A percentile compares a stretch with the other conserved stretches of the same genome.
These are phyloP conservation scores for Chaetomium globosum DNA, from an alignment of 2,329 filamentous ascomycete genomes.

Conservation along the genomic window DNA sequence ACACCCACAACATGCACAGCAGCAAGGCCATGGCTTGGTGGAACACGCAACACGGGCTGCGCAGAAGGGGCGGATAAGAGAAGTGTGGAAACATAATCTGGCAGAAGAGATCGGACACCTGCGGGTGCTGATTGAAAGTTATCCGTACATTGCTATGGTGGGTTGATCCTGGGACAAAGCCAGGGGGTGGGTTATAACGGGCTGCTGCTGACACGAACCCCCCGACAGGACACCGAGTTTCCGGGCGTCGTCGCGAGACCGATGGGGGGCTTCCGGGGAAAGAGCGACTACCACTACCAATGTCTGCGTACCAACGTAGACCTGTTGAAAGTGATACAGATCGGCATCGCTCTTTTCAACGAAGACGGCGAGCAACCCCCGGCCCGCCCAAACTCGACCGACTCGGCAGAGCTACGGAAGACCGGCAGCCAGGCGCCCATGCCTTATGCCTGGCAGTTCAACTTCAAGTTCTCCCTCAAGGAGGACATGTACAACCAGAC, in stretches of 20 bases:
- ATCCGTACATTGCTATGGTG: conserved; percentile 97
- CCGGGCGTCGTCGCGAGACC: conserved; percentile 95
- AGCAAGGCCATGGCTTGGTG: conserved; percentile 46
- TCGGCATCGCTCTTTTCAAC: conserved; percentile 92
- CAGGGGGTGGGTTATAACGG: background rate
- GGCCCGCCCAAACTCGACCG: conserved; percentile 59
- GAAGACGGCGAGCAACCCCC: conserved; percentile 85
- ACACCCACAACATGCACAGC: conserved; percentile 32
- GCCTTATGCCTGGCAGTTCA: conserved; percentile 97
- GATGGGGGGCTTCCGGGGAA: conserved; percentile 91
- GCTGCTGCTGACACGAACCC: conserved; percentile 18
- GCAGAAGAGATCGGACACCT: conserved; percentile 87
- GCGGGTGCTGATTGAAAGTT: conserved; percentile 81
- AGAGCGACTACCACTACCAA: conserved; percentile 98
- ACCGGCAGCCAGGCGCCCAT: conserved; percentile 55
- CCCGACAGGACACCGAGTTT: conserved; percentile 85
- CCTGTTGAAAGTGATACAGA: conserved; percentile 94
- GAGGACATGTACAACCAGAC: conserved; percentile 98
- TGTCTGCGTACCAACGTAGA: conserved; percentile 96
- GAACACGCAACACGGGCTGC: conserved; percentile 56
- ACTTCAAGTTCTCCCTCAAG: conserved; percentile 93
- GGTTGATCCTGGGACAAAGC: conserved; percentile 40
- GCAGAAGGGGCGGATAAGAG: conserved; percentile 80
- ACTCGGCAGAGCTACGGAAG: conserved; percentile 48
- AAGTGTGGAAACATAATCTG: conserved; percentile 93